These are phyloP conservation scores for Boletus vermiculosoides DNA, from an alignment of 768 basidiomycete genomes.

Conservation along the genomic window DNA sequence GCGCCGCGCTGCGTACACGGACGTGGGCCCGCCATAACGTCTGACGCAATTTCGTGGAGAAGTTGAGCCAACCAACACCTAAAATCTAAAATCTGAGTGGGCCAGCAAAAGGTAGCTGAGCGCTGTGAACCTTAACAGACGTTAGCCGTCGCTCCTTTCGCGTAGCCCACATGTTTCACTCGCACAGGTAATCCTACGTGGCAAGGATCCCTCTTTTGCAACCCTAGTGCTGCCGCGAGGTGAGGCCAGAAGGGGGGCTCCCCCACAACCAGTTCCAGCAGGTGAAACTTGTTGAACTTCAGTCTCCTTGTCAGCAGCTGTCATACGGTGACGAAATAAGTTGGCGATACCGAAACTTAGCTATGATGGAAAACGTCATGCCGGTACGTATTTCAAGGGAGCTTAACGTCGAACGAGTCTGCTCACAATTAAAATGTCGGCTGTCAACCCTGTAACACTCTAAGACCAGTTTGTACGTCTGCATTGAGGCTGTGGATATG, in stretches of 20 bases:
- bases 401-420: background rate
- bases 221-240: no score
- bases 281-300: background rate
- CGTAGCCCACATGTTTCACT: no score
- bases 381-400: background rate
- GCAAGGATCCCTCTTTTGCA: no score
- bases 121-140: no score
- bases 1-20: background rate
- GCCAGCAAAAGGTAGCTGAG: no score
- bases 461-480: background rate
- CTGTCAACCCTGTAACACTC: background rate
- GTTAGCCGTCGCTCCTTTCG: no score
- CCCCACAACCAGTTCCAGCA: no score
- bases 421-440: no score
- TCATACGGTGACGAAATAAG: background rate
- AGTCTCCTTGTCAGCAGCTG: background rate
- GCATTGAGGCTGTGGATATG: constrained; percentile 4
- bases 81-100: no score
- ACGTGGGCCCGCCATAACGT: background rate
- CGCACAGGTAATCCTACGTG: no score
- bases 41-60: background rate
- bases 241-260: no score
- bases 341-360: background rate
- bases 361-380: no score
- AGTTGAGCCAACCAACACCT: background rate